Conservation (phyloP, 192 early-diverging fungal genomes). For the Podila minutissima region DNA sequence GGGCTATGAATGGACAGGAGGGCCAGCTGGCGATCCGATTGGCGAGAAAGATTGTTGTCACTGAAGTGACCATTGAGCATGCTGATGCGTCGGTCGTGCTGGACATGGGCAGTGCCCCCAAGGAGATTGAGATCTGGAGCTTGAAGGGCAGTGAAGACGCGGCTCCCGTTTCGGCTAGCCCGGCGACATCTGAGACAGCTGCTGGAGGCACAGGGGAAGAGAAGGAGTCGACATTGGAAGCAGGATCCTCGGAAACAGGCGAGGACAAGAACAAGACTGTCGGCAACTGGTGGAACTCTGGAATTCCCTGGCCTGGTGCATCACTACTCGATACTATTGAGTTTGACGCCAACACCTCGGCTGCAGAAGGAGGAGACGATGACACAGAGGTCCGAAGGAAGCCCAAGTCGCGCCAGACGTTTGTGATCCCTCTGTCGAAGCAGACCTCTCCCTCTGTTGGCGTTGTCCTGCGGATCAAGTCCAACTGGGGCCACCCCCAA, state of each 20-base stretch:
- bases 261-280: slow-evolving; percentile 1
- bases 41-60: slow-evolving; percentile 63
- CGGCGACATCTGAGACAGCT: slow-evolving; percentile 18
- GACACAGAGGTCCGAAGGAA: slow-evolving; percentile 30
- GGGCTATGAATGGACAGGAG: slow-evolving; percentile 71
- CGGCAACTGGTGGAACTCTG: slow-evolving; percentile 4
- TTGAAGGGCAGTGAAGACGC: slow-evolving; percentile 20
- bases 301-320: slow-evolving; percentile 32
- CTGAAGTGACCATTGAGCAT: slow-evolving; percentile 76
- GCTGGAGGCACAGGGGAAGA: slow-evolving; percentile 7
- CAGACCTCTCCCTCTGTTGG: slow-evolving; percentile 48
- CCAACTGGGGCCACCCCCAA: slow-evolving; percentile 77
- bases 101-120: slow-evolving; percentile 71
- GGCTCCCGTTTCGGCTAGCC: slow-evolving; percentile 23
- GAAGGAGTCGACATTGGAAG: slow-evolving; percentile 13
- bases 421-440: slow-evolving; percentile 50
- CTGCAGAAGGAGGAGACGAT: slow-evolving; percentile 7
- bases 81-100: slow-evolving; percentile 64
- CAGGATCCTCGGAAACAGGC: background rate
- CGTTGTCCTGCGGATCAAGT: slow-evolving; percentile 66
- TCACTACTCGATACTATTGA: slow-evolving; percentile 37
- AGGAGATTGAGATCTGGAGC: slow-evolving; percentile 73
- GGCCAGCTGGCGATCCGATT: slow-evolving; percentile 73
- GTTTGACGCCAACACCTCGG: slow-evolving; percentile 57
- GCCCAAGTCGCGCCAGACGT: slow-evolving; percentile 31